A percentile compares a stretch with the other conserved stretches of the same genome.
Conservation (phyloP, 2,329 filamentous ascomycete species). For the Claviceps pazoutovae region DNA sequence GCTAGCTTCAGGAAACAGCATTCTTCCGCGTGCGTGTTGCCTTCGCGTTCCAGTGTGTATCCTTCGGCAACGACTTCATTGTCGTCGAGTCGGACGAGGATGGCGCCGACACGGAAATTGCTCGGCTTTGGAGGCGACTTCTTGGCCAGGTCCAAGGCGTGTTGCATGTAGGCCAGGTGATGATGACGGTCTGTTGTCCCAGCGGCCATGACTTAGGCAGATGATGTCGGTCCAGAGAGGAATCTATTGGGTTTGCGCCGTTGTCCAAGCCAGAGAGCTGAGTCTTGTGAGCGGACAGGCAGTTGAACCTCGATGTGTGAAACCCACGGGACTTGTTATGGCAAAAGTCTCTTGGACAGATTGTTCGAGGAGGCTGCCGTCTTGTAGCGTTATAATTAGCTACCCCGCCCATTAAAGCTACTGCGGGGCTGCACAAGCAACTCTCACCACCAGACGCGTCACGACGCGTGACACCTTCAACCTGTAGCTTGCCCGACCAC, state of each 20-base stretch:
- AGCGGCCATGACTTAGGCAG: slow-evolving; percentile 10
- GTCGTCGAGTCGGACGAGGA: slow-evolving; percentile 48
- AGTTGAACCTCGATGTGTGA: background rate
- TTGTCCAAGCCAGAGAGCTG: background rate
- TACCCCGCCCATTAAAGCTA: slow-evolving; percentile 5
- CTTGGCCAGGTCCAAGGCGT: slow-evolving; percentile 62
- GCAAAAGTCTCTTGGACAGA: background rate
- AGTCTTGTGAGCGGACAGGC: background rate
- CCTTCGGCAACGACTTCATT: slow-evolving; percentile 57
- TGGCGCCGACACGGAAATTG: slow-evolving; percentile 88
- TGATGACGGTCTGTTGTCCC: slow-evolving; percentile 18
- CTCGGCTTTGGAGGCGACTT: slow-evolving; percentile 75
- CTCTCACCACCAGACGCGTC: slow-evolving; percentile 5
- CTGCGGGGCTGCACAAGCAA: background rate
- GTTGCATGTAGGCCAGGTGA: slow-evolving; percentile 43
- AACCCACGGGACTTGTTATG: background rate
- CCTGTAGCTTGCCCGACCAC: background rate
- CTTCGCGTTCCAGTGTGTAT: slow-evolving; percentile 78
- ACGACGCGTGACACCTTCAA: slow-evolving; percentile 9
- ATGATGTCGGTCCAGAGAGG: background rate
- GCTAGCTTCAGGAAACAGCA: slow-evolving; percentile 70
- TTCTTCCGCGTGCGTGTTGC: slow-evolving; percentile 95
- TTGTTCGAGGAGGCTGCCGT: background rate
- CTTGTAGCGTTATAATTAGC: no score
- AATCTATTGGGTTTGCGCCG: background rate